Conservation (phyloP, 768 basidiomycete species). For the Suillus plorans region DNA sequence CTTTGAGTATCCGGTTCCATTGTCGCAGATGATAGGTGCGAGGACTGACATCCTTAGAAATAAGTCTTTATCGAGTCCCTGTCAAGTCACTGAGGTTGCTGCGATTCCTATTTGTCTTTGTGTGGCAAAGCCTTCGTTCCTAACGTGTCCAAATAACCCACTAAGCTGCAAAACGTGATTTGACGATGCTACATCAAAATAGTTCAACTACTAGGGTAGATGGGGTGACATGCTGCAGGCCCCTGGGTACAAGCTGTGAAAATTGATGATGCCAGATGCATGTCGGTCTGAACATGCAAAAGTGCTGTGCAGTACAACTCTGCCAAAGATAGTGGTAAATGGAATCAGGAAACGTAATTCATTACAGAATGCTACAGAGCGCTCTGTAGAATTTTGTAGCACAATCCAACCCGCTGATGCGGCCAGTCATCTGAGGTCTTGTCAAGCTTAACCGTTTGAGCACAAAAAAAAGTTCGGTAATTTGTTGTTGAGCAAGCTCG, state of each 20-base stretch:
- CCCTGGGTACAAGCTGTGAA: neutral
- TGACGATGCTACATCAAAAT: neutral
- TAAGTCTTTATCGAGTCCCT: constrained; percentile 11
- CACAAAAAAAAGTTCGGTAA: neutral
- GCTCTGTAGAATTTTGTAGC: too few species aligned
- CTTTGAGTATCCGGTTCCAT: constrained; percentile 97
- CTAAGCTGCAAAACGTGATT: neutral
- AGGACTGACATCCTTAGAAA: constrained; percentile 68
- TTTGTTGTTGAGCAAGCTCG: neutral
- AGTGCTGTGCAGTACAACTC: neutral
- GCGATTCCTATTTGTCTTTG: constrained; percentile 22
- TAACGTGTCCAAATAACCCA: constrained; percentile 25
- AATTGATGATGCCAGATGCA: neutral
- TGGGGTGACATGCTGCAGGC: neutral
- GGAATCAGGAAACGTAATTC: too few species aligned
- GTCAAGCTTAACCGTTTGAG: neutral
- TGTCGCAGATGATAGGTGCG: constrained; percentile 96
- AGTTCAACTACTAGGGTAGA: neutral
- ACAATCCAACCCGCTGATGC: too few species aligned
- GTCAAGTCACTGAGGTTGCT: constrained; percentile 9
- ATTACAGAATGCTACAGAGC: too few species aligned
- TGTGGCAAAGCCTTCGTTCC: constrained; percentile 23
- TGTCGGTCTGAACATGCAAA: neutral
- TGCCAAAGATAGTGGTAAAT: neutral
- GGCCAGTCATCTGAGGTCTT: neutral